Evolutionary conservation across 805 yeast species (phyloP), one percentile per base, ranked within the genome.

Genomic region (Pichia occidentalis): DNA sequence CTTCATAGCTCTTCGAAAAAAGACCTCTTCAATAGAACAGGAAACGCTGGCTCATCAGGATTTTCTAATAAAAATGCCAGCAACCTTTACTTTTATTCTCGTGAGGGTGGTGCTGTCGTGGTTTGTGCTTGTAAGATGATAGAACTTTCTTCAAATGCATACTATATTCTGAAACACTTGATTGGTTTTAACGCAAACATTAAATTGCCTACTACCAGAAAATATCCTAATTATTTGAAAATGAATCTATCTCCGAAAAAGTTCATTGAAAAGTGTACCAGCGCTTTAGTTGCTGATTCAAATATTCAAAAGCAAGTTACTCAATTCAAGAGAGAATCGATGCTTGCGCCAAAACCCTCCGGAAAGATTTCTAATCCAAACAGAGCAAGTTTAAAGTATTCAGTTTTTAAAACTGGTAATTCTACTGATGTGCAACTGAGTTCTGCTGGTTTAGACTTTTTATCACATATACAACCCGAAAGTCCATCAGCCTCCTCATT

Each of bases 161-260:
- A 83, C 2, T 69, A 69, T 44, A 77, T 80, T 77, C 64, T 83
- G 18, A 66, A 68, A 32, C 63, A 76, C 1, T 26, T 40, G 19
- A 29, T 41, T n/a, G 30, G 28, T 14, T 53, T 74, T 14, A 71
- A 78, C n/a, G 82, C 82, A n/a, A 84, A 80, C 46, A 79, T 80
- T 54, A 71, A 70, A 49, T 60, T 82, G 32, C 71, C 75, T 17
- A 55, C 64, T 2, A 77, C 75, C 29, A 69, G 86, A 50, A 63
- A 73, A 16, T 83, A 81, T 51, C 80, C 85, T 1, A 82, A 84
- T 54, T 81, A 81, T 46, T 58, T 68, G 8, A 57, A 56, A 19
- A 71, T 77, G 57, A 67, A 70, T 42, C 68, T 83, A 3, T 68
- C 77, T 6, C 77, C 87, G 0, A 71, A 68, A 7, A 69, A 67